Percentiles rank a stretch among this genome's conserved stretches.
phyloP scores from a whole-genome alignment of 2,329 filamentous ascomycete genomes.

The Exserohilum turcica region DNA sequence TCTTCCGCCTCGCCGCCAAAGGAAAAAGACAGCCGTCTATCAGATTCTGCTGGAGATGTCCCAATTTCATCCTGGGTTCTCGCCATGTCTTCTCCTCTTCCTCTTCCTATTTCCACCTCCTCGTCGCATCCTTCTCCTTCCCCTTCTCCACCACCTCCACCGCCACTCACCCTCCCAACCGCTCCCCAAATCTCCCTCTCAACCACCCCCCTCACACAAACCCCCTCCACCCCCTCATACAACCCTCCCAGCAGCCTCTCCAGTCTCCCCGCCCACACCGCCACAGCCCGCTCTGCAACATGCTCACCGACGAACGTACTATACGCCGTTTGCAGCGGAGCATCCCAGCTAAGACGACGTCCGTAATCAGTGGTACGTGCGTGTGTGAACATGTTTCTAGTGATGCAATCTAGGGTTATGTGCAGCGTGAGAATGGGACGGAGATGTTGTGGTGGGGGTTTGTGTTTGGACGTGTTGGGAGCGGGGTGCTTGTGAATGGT shows the following conservation, averaged over 20 bases:
- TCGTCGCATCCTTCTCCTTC: background rate
- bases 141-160: background rate
- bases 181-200: conserved; percentile 20
- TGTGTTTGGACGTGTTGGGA: no score
- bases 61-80: no score
- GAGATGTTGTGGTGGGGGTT: no score
- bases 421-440: no score
- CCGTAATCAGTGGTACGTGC: conserved; percentile 33
- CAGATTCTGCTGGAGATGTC: no score
- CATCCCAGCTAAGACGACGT: conserved; percentile 24
- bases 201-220: conserved; percentile 16
- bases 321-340: conserved; percentile 12
- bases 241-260: conserved; percentile 17
- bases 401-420: no score
- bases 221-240: conserved; percentile 12
- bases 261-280: conserved; percentile 22
- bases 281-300: conserved; percentile 10
- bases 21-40: no score
- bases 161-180: background rate
- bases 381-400: no score
- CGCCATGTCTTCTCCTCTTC: conserved; percentile 1
- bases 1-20: no score
- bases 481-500: no score
- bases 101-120: background rate
- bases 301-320: conserved; percentile 14